phyloP scores from a whole-genome alignment of 139 green algal species.

The Marvania coccoides region DNA sequence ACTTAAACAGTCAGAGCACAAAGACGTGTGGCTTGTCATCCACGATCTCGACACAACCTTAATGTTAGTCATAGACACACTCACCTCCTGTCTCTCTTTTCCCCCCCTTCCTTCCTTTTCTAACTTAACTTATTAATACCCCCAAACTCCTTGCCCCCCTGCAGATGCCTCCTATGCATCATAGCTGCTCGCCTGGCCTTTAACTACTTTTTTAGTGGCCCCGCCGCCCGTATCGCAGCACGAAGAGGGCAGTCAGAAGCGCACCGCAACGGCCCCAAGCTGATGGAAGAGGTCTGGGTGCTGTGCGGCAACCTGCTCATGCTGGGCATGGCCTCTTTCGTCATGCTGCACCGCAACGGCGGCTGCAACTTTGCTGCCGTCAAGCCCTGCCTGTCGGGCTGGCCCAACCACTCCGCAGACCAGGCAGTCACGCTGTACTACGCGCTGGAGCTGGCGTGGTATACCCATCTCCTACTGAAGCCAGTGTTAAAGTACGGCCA shows the following conservation, averaged over 20 bases:
- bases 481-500: slow-evolving; percentile 8
- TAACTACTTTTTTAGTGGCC: background rate
- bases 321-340: background rate
- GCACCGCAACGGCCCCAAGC: background rate
- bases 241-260: background rate
- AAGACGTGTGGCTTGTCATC: background rate
- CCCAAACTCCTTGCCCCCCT: background rate
- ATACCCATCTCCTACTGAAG: slow-evolving; percentile 29
- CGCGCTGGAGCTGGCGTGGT: slow-evolving; percentile 25
- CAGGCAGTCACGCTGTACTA: slow-evolving; percentile 16
- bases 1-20: background rate
- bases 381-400: slow-evolving; percentile 13
- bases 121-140: background rate
- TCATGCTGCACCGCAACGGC: slow-evolving; percentile 16
- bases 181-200: background rate
- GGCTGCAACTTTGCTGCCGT: slow-evolving; percentile 11
- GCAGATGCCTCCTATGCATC: background rate
- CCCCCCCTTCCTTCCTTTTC: background rate
- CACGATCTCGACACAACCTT: background rate
- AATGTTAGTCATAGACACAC: background rate
- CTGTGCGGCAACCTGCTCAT: slow-evolving; percentile 8
- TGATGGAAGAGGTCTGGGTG: slow-evolving; percentile 26
- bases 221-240: background rate
- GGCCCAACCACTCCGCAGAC: slow-evolving; percentile 9
- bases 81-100: background rate